phyloP scores from a whole-genome alignment of 441 rosid genomes.

The Gossypium davidsonii region DNA sequence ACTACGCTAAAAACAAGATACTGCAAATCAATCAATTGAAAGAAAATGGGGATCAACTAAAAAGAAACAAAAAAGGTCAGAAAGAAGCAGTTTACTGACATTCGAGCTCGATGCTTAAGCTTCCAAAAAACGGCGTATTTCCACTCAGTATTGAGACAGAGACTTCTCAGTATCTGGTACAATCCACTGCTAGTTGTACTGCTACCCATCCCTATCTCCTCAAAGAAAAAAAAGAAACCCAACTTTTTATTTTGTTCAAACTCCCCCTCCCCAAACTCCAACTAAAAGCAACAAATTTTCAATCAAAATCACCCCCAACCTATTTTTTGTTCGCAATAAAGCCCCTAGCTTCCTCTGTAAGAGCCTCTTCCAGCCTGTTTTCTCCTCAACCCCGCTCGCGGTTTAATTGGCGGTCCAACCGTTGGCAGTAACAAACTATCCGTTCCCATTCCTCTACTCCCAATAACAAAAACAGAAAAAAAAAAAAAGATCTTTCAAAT shows the following conservation, averaged over 20 bases:
- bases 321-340: background rate
- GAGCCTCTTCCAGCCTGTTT: slow-evolving; percentile 99
- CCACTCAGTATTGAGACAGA: slow-evolving; percentile 77
- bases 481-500: slow-evolving; percentile 14
- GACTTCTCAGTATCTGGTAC: slow-evolving; percentile 53
- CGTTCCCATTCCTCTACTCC: slow-evolving; percentile 64
- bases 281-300: slow-evolving; percentile 21
- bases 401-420: slow-evolving; percentile 83
- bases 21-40: background rate
- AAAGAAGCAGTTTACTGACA: slow-evolving; percentile 40
- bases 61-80: background rate
- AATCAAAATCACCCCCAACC: slow-evolving; percentile 17
- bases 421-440: slow-evolving; percentile 64
- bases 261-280: slow-evolving; percentile 13
- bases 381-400: slow-evolving; percentile 80
- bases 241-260: slow-evolving; percentile 16
- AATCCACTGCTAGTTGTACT: slow-evolving; percentile 43
- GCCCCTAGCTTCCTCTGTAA: slow-evolving; percentile 82
- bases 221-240: slow-evolving; percentile 14
- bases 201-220: slow-evolving; percentile 34
- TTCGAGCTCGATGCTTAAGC: slow-evolving; percentile 61
- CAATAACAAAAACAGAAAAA: background rate
- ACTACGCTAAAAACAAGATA: background rate
- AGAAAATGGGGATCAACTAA: slow-evolving; percentile 4
- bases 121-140: slow-evolving; percentile 88